These are phyloP conservation scores for Ensete glaucum DNA, from an alignment of 176 grass and related monocot genomes.

Conservation along the genomic window DNA sequence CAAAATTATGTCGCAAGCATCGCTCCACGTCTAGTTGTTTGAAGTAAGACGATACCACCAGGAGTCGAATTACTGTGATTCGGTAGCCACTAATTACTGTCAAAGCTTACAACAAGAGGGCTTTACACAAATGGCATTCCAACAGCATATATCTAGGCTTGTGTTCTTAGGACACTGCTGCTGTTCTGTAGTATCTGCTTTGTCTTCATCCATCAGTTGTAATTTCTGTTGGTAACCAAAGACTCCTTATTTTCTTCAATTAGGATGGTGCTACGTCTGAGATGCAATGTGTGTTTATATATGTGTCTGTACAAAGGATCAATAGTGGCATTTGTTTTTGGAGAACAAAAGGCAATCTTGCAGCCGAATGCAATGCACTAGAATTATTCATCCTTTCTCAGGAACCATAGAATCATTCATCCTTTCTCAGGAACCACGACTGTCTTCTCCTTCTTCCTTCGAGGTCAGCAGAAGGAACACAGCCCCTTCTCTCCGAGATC, in stretches of 20 bases:
- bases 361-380: neutral
- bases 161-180: neutral
- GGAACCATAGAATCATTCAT: neutral
- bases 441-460: neutral
- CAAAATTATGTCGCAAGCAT: neutral
- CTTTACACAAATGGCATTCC: neutral
- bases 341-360: neutral
- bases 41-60: neutral
- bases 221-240: too few species aligned
- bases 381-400: neutral
- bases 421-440: neutral
- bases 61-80: neutral
- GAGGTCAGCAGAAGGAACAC: neutral
- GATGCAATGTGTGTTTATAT: too few species aligned
- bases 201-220: too few species aligned
- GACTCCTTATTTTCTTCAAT: too few species aligned
- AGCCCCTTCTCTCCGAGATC: neutral
- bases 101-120: neutral
- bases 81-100: neutral
- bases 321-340: neutral
- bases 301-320: neutral
- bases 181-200: too few species aligned
- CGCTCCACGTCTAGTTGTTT: neutral
- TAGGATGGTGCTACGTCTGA: too few species aligned
- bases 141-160: neutral